A percentile compares a stretch with the other conserved stretches of the same genome.
Conservation (phyloP, 495 filamentous ascomycete species). For the Podospora australis region DNA sequence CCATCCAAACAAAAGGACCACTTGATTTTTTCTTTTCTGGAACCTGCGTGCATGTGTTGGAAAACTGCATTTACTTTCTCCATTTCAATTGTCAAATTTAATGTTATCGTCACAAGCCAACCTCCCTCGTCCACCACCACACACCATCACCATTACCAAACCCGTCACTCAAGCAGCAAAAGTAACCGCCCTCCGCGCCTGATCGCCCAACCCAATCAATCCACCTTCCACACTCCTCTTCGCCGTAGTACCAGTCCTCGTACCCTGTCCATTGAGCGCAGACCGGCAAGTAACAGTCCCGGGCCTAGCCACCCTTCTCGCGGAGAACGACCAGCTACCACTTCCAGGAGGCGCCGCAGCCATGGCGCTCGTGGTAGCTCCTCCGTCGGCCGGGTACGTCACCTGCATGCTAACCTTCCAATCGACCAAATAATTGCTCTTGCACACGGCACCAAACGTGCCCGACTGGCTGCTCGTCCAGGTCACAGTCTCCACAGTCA, state of each 20-base stretch:
- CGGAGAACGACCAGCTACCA: constrained; percentile 15
- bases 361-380: constrained; percentile 9
- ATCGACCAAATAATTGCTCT: constrained; percentile 14
- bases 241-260: constrained; percentile 6
- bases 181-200: not conserved
- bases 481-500: constrained; percentile 5
- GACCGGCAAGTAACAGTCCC: constrained; percentile 11
- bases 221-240: not conserved
- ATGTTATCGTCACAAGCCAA: too few species aligned
- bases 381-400: constrained; percentile 16
- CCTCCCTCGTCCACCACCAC: too few species aligned
- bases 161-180: too few species aligned
- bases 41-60: not conserved
- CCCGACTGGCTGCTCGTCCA: constrained; percentile 17
- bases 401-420: constrained; percentile 15
- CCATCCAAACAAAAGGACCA: not conserved
- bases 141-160: too few species aligned
- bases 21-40: not conserved
- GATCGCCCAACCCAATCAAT: not conserved
- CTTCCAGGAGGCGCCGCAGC: constrained; percentile 14
- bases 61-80: too few species aligned
- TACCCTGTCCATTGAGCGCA: constrained; percentile 4
- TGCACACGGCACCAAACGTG: constrained; percentile 15
- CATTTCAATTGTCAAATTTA: too few species aligned
- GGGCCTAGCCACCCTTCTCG: constrained; percentile 9